Percentiles rank a stretch among this genome's conserved stretches.
Evolutionary conservation across 192 early-diverging fungal genomes (phyloP).

Genomic region (Coemansia sp.): DNA sequence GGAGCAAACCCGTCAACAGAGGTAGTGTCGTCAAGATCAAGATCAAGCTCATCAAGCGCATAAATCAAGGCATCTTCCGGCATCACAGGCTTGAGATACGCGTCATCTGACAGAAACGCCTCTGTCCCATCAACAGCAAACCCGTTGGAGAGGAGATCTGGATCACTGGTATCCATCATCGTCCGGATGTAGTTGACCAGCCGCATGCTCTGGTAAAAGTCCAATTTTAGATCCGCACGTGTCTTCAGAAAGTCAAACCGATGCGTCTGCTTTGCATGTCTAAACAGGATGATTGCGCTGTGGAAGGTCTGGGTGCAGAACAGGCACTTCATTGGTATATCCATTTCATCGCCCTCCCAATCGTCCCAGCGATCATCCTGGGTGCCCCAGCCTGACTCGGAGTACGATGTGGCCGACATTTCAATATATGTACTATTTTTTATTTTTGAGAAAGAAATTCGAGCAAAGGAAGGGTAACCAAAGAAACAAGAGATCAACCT

Average conservation of each 20-base stretch:
- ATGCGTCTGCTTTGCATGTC: slow-evolving; percentile 62
- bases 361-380: slow-evolving; percentile 69
- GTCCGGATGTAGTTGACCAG: slow-evolving; percentile 57
- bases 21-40: slow-evolving; percentile 56
- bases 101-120: slow-evolving; percentile 66
- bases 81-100: slow-evolving; percentile 65
- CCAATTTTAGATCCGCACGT: slow-evolving; percentile 56
- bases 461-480: not conserved
- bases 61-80: slow-evolving; percentile 71
- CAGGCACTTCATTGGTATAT: slow-evolving; percentile 66
- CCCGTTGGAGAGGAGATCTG: slow-evolving; percentile 20
- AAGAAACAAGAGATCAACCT: not conserved
- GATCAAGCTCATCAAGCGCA: slow-evolving; percentile 73
- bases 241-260: slow-evolving; percentile 69
- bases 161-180: slow-evolving; percentile 27
- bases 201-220: slow-evolving; percentile 82
- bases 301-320: slow-evolving; percentile 65
- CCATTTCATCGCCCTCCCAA: slow-evolving; percentile 70
- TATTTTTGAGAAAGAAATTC: not conserved
- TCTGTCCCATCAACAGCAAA: slow-evolving; percentile 58
- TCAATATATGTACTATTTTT: not conserved
- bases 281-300: slow-evolving; percentile 59
- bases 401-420: slow-evolving; percentile 51
- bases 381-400: slow-evolving; percentile 55
- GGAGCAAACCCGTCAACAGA: slow-evolving; percentile 29